These are phyloP conservation scores for Croton setiger DNA, from an alignment of 441 rosid species.

Conservation along the genomic window DNA sequence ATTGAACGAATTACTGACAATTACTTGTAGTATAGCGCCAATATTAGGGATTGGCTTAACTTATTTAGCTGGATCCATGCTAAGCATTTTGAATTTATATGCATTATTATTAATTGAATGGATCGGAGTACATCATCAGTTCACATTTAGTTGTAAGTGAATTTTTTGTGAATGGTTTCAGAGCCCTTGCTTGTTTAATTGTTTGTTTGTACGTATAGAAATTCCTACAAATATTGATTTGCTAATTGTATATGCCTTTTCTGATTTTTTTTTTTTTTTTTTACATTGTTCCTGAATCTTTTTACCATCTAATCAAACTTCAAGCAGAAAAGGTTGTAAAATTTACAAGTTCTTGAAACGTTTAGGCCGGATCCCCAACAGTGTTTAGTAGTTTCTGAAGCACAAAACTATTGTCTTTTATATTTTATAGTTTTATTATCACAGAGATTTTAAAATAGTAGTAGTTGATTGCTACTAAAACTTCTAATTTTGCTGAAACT, in stretches of 20 bases:
- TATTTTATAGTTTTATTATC: too few relatives aligned
- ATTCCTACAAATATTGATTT: neutral
- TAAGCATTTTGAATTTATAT: neutral
- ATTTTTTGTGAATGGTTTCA: neutral
- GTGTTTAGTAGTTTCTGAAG: too few relatives aligned
- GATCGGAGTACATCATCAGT: neutral
- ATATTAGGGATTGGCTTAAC: neutral
- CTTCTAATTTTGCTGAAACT: too few relatives aligned
- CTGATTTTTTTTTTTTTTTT: neutral
- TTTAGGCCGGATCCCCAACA: neutral
- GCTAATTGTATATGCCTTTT: neutral
- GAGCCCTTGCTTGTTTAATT: neutral
- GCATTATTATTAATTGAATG: neutral
- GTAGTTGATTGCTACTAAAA: too few relatives aligned
- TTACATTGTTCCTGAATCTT: neutral
- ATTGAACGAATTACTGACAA: neutral
- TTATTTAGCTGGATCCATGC: constrained; percentile 4
- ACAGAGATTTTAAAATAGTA: too few relatives aligned
- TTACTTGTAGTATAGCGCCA: neutral
- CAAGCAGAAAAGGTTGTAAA: neutral
- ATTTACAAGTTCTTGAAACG: neutral
- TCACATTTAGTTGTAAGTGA: neutral
- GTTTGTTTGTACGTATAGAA: neutral
- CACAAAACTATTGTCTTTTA: too few relatives aligned
- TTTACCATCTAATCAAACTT: neutral